phyloP scores from a whole-genome alignment of 805 yeast genomes.

The Ogataea chonburiensis region DNA sequence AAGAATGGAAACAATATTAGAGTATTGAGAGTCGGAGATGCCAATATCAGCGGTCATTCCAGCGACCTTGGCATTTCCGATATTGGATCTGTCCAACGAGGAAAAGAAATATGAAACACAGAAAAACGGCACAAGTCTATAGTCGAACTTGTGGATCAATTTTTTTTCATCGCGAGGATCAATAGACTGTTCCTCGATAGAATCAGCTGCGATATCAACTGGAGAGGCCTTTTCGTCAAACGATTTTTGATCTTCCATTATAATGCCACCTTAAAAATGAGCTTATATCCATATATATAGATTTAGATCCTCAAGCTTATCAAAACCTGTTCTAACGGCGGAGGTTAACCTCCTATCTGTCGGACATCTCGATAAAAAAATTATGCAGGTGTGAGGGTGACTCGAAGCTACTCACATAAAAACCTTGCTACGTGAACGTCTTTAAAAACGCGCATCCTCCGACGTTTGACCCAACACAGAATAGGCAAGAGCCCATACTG shows the following conservation, averaged over 20 bases:
- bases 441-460: not conserved
- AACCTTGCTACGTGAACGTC: not conserved
- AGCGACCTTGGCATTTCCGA: constrained; percentile 44
- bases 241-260: not conserved
- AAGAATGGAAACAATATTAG: constrained; percentile 41
- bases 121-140: constrained; percentile 1
- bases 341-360: constrained; percentile 5
- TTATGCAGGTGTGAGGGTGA: constrained; percentile 1
- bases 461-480: no score
- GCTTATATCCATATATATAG: no score
- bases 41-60: constrained; percentile 42
- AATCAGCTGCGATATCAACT: constrained; percentile 22
- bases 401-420: not conserved
- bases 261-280: no score
- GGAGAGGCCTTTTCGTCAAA: not conserved
- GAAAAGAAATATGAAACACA: constrained; percentile 37
- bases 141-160: constrained; percentile 2
- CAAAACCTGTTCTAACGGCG: not conserved
- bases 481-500: no score
- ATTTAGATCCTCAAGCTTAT: not conserved
- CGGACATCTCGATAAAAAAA: not conserved
- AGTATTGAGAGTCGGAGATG: constrained; percentile 40
- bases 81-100: constrained; percentile 44
- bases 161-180: constrained; percentile 2
- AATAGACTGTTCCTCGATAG: constrained; percentile 31